Evolutionary conservation across 257 asterid genomes (phyloP).

Genomic region (Solanum bukasovii): DNA sequence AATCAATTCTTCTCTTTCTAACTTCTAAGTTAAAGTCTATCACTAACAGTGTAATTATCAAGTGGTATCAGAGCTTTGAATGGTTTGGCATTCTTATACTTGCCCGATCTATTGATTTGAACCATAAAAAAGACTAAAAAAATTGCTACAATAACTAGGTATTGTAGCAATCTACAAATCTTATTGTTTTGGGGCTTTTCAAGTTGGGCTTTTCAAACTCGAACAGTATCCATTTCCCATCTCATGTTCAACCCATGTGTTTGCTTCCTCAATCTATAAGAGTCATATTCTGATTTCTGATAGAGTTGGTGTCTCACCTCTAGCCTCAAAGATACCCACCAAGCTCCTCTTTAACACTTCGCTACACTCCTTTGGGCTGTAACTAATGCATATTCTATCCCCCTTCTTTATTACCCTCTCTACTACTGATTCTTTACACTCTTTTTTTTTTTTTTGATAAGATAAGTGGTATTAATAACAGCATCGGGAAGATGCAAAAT

Average conservation of each 20-base stretch:
- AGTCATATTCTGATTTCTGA: neutral
- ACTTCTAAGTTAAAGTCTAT: neutral
- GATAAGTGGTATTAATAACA: no score
- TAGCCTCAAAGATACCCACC: neutral
- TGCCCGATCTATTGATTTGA: neutral
- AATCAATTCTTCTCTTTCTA: neutral
- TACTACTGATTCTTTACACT: neutral
- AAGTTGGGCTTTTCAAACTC: neutral
- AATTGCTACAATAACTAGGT: neutral
- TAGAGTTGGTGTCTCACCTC: neutral
- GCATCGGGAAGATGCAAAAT: no score
- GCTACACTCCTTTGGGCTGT: neutral
- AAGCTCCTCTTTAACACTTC: neutral
- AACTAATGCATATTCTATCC: neutral
- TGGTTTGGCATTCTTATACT: neutral
- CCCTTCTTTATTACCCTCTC: neutral
- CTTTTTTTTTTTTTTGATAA: neutral
- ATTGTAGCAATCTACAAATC: neutral
- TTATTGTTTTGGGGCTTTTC: neutral
- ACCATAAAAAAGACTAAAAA: neutral
- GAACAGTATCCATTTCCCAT: neutral
- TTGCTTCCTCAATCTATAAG: neutral
- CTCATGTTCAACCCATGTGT: neutral
- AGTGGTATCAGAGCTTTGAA: neutral
- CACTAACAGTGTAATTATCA: neutral